Conservation (phyloP, 2,329 filamentous ascomycete species). For the Coniochaeta pulveracea region DNA sequence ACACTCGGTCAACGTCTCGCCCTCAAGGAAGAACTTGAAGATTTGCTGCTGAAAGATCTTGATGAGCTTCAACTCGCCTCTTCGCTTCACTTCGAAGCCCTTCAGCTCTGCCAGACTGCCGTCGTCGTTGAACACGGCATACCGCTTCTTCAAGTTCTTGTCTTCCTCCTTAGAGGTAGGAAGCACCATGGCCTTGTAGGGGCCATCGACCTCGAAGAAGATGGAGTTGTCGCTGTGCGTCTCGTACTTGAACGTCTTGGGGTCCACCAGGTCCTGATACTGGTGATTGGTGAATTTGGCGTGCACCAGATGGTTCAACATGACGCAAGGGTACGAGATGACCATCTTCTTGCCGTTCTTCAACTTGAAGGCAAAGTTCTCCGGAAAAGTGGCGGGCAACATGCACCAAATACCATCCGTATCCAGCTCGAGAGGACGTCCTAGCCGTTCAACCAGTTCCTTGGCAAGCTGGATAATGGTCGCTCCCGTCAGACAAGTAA, state of each 20-base stretch:
- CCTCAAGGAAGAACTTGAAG: constrained; percentile 98
- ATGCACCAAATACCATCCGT: constrained; percentile 99
- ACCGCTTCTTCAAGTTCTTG: constrained; percentile 98
- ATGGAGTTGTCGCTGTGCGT: constrained; percentile 98
- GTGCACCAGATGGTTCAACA: constrained; percentile 97
- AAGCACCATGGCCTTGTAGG: constrained; percentile 93
- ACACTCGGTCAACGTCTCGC: constrained; percentile 74
- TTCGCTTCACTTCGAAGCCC: constrained; percentile 92
- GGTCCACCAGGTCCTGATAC: constrained; percentile 81
- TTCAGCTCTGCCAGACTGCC: constrained; percentile 92
- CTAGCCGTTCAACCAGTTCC: constrained; percentile 85
- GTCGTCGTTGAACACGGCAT: constrained; percentile 97
- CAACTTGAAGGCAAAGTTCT: constrained; percentile 89
- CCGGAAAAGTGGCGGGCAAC: constrained; percentile 87
- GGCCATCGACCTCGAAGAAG: constrained; percentile 98
- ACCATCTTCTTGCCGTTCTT: constrained; percentile 92
- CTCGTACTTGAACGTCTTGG: constrained; percentile 75
- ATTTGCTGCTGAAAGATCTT: constrained; percentile 99
- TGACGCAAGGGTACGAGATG: constrained; percentile 97
- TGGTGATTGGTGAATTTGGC: constrained; percentile 93
- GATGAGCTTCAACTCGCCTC: constrained; percentile 97
- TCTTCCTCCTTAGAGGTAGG: constrained; percentile 98
- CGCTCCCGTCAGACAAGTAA: constrained; percentile 92
- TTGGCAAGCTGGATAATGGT: constrained; percentile 95
- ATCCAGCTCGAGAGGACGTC: constrained; percentile 84